Evolutionary conservation across 75 land plant species (phyloP).

Genomic region (Cunninghamia lanceolata): DNA sequence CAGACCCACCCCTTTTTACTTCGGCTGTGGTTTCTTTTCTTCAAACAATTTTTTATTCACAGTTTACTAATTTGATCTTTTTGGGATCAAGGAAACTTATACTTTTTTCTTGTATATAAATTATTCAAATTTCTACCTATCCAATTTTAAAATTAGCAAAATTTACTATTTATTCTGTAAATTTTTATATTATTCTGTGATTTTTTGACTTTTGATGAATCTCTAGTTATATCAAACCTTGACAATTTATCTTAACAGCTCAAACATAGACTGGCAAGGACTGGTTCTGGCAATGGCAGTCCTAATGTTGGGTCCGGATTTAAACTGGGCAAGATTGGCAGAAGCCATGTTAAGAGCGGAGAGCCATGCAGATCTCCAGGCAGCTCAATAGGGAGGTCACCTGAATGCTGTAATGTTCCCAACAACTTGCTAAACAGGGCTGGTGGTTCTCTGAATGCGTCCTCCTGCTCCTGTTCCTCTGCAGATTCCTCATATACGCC

Average conservation of each 20-base stretch:
- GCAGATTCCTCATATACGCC: background rate
- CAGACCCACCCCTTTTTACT: too few species aligned
- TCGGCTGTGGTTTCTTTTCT: too few species aligned
- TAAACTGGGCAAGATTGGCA: background rate
- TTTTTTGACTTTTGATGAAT: background rate
- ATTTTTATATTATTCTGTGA: background rate
- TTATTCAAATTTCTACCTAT: background rate
- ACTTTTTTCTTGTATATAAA: background rate
- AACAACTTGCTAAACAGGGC: background rate
- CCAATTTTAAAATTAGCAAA: too few species aligned
- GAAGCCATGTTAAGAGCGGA: background rate
- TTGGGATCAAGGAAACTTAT: background rate
- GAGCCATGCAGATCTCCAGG: background rate
- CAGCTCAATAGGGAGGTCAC: background rate
- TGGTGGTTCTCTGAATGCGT: background rate
- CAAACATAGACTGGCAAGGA: background rate
- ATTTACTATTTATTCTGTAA: too few species aligned
- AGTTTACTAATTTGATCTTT: background rate
- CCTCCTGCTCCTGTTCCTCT: background rate
- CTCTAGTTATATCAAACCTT: background rate
- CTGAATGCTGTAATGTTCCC: background rate
- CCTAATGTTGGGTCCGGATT: background rate
- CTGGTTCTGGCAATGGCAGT: background rate
- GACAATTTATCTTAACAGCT: background rate
- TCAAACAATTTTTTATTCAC: background rate